These are phyloP conservation scores for Blastobotrys malaysiensis DNA, from an alignment of 1,139 yeast genomes.

Conservation along the genomic window DNA sequence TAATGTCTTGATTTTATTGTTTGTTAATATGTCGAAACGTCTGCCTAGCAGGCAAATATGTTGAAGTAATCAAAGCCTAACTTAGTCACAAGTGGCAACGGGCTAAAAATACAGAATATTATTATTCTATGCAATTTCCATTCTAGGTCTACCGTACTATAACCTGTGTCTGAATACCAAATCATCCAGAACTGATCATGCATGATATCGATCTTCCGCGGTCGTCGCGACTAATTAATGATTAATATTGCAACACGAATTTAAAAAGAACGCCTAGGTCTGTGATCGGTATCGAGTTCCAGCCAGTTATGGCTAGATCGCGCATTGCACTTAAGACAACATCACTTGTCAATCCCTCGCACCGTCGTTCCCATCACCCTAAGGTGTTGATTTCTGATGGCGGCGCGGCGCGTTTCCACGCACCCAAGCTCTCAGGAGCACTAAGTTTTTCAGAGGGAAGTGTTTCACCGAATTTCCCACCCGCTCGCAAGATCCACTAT, in stretches of 20 bases:
- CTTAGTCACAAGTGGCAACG: too few species aligned
- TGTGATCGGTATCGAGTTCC: slow-evolving; percentile 30
- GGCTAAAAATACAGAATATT: too few species aligned
- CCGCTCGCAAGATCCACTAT: slow-evolving; percentile 16
- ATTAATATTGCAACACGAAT: not conserved
- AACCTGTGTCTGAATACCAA: too few species aligned
- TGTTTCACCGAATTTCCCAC: slow-evolving; percentile 31
- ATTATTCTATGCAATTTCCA: too few species aligned
- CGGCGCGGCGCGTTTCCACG: slow-evolving; percentile 28
- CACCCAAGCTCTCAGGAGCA: slow-evolving; percentile 21
- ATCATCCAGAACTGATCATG: too few species aligned
- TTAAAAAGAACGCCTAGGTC: not conserved
- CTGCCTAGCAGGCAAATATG: too few species aligned
- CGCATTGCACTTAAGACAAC: slow-evolving; percentile 28
- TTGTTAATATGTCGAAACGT: too few species aligned
- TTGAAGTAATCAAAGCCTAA: too few species aligned
- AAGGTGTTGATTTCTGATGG: slow-evolving; percentile 23
- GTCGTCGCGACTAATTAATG: too few species aligned
- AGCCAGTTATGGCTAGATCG: slow-evolving; percentile 19
- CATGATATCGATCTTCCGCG: too few species aligned
- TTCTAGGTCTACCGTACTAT: too few species aligned
- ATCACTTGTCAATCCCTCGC: slow-evolving; percentile 24
- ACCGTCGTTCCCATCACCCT: slow-evolving; percentile 25
- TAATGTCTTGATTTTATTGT: too few species aligned
- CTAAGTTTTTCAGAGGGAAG: slow-evolving; percentile 21